Evolutionary conservation across 345 rosid genomes (phyloP).

Genomic region (Streptanthus diversifolius): DNA sequence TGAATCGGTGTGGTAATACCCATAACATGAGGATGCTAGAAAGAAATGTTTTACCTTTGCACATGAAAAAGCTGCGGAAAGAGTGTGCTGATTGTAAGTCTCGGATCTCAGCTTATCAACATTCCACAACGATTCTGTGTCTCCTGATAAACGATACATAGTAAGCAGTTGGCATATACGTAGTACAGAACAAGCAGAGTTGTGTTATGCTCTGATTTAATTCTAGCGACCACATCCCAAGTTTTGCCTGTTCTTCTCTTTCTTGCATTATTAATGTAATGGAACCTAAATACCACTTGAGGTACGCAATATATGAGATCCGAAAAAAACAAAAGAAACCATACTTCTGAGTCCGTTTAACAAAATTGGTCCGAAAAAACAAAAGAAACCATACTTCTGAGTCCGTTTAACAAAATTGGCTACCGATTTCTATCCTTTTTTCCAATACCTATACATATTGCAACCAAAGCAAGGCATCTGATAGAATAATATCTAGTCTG

Average conservation of each 20-base stretch:
- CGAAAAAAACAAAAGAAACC: neutral
- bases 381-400: neutral
- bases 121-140: conserved; percentile 61
- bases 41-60: conserved; percentile 57
- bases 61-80: conserved; percentile 66
- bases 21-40: neutral
- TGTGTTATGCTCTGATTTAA: neutral
- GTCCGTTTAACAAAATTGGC: no score
- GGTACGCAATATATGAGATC: neutral
- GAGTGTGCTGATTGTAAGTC: conserved; percentile 52
- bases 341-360: neutral
- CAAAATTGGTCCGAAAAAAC: neutral
- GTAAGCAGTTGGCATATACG: neutral
- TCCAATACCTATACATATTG: neutral
- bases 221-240: neutral
- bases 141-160: conserved; percentile 47
- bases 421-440: no score
- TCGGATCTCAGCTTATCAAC: conserved; percentile 72
- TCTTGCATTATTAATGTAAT: neutral
- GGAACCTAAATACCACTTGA: no score
- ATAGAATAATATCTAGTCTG: neutral
- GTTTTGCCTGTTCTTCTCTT: neutral
- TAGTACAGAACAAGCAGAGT: neutral
- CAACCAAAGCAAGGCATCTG: neutral
- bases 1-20: neutral